Evolutionary conservation across 192 early-diverging fungal species (phyloP).

Genomic region (Coemansia sp.): DNA sequence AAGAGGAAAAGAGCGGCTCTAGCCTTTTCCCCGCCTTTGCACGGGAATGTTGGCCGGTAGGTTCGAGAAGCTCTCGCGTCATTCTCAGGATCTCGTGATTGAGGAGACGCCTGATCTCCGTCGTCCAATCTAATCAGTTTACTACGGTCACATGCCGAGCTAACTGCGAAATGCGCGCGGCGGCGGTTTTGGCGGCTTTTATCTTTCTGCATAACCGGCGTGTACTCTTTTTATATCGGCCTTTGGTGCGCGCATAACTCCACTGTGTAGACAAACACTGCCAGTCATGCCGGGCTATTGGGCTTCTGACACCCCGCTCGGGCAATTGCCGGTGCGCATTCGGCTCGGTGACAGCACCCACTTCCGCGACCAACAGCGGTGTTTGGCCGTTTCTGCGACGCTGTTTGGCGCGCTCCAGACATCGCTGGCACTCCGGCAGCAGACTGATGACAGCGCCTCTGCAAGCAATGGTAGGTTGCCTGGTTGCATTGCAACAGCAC

Average conservation of each 20-base stretch:
- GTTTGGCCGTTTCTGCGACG: slow-evolving; percentile 11
- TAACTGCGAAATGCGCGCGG: too few species aligned
- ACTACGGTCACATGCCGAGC: background rate
- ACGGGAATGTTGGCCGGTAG: background rate
- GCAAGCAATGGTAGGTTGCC: background rate
- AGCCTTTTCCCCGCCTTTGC: background rate
- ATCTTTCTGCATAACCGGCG: background rate
- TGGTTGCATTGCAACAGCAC: background rate
- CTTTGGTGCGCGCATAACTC: too few species aligned
- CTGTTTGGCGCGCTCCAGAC: slow-evolving; percentile 10
- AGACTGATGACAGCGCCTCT: background rate
- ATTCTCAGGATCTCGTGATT: too few species aligned
- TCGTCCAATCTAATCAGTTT: background rate
- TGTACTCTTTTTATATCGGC: background rate
- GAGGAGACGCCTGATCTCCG: background rate
- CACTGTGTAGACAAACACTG: background rate
- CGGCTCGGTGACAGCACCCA: background rate
- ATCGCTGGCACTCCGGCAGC: slow-evolving; percentile 14
- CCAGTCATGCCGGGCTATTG: slow-evolving; percentile 39
- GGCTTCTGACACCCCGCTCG: slow-evolving; percentile 43
- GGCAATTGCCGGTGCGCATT: slow-evolving; percentile 32
- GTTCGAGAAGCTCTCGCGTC: too few species aligned
- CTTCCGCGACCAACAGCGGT: background rate
- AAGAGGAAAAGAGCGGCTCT: background rate
- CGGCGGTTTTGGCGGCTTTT: background rate